Percentiles rank a stretch among this genome's conserved stretches.
These are phyloP conservation scores for Penicillium herquei DNA, from an alignment of 495 filamentous ascomycete species.

Conservation along the genomic window DNA sequence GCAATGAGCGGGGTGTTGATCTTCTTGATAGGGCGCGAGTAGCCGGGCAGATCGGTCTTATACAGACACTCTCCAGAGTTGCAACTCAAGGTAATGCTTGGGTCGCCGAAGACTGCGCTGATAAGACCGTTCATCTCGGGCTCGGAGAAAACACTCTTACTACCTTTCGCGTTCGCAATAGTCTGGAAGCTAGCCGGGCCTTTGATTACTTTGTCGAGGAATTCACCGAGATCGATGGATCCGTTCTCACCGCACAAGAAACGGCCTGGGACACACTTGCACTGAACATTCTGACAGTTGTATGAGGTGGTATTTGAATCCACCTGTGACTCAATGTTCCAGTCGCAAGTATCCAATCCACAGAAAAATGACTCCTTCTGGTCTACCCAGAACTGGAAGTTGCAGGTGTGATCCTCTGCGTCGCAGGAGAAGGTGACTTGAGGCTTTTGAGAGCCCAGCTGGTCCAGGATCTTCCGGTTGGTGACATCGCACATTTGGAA, in stretches of 20 bases:
- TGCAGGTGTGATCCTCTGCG: slow-evolving; percentile 68
- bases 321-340: slow-evolving; percentile 61
- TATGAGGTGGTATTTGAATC: slow-evolving; percentile 81
- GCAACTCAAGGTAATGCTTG: slow-evolving; percentile 81
- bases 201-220: slow-evolving; percentile 72
- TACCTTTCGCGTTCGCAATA: slow-evolving; percentile 61
- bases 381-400: slow-evolving; percentile 98
- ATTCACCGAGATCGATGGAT: slow-evolving; percentile 89
- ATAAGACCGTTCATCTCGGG: slow-evolving; percentile 89
- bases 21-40: slow-evolving; percentile 80
- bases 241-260: slow-evolving; percentile 91
- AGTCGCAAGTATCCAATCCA: slow-evolving; percentile 75
- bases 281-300: slow-evolving; percentile 77
- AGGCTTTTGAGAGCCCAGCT: slow-evolving; percentile 77
- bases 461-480: slow-evolving; percentile 84
- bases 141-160: slow-evolving; percentile 71
- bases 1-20: slow-evolving; percentile 98
- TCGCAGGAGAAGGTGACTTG: slow-evolving; percentile 94
- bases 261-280: slow-evolving; percentile 83
- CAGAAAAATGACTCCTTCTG: slow-evolving; percentile 96
- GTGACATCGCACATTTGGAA: slow-evolving; percentile 98
- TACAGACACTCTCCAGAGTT: slow-evolving; percentile 89
- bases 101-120: slow-evolving; percentile 81
- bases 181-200: slow-evolving; percentile 84
- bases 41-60: slow-evolving; percentile 88